Percentiles rank a stretch among this genome's conserved stretches.
Evolutionary conservation across 768 basidiomycete genomes (phyloP).

Genomic region (Termitomyces sp.): DNA sequence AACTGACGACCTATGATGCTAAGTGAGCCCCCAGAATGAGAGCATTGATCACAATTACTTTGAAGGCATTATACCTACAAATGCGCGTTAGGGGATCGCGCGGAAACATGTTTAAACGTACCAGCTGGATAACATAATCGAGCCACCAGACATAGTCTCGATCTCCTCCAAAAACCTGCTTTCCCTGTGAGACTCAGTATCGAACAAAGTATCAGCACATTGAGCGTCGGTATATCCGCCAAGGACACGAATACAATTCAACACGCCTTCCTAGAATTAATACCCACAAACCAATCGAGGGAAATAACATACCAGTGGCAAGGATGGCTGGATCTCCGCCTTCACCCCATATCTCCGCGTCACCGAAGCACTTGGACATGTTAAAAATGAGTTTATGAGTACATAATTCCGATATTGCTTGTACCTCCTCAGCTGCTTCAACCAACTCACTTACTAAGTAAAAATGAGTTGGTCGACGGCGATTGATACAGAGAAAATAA

Average conservation of each 20-base stretch:
- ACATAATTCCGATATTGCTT: conserved; percentile 1
- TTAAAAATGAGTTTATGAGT: neutral
- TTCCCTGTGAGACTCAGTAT: conserved; percentile 57
- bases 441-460: conserved; percentile 51
- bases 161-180: conserved; percentile 42
- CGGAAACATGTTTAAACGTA: conserved; percentile 19
- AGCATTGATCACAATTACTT: conserved; percentile 27
- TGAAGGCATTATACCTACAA: conserved; percentile 59
- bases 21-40: neutral
- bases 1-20: conserved; percentile 45
- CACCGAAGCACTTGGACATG: conserved; percentile 41
- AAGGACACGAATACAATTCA: conserved; percentile 60
- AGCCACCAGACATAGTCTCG: conserved; percentile 37
- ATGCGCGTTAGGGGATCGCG: neutral
- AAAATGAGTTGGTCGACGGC: conserved; percentile 1
- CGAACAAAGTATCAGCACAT: conserved; percentile 48
- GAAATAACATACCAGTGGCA: conserved; percentile 38
- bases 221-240: conserved; percentile 51
- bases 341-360: conserved; percentile 51
- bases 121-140: conserved; percentile 56
- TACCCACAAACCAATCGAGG: neutral
- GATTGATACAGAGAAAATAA: neutral
- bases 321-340: conserved; percentile 47
- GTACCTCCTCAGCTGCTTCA: conserved; percentile 56
- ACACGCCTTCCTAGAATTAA: conserved; percentile 30